These are phyloP conservation scores for Corymbia maculata DNA, from an alignment of 345 rosid species.

Conservation along the genomic window DNA sequence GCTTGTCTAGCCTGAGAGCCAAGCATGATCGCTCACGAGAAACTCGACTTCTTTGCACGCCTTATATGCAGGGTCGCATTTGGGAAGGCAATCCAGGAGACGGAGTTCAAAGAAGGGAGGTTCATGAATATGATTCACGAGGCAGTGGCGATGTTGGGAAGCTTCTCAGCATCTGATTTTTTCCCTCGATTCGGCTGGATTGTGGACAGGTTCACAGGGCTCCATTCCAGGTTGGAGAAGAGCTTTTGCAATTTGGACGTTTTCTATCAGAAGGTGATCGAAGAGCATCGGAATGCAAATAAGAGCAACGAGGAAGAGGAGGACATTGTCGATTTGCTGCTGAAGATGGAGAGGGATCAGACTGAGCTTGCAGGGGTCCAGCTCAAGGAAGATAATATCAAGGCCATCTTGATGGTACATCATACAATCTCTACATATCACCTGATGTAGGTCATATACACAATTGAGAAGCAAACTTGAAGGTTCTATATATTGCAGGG, in stretches of 20 bases:
- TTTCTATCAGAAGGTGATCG: slow-evolving; percentile 1
- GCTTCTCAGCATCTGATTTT: slow-evolving; percentile 4
- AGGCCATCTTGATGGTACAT: slow-evolving; percentile 4
- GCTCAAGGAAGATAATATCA: neutral
- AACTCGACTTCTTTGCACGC: neutral
- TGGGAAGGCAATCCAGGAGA: slow-evolving; percentile 16
- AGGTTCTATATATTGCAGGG: neutral
- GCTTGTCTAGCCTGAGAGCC: neutral
- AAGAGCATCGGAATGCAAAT: neutral
- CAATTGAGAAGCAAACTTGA: neutral
- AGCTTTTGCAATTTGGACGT: slow-evolving; percentile 2
- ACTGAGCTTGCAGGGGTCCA: neutral
- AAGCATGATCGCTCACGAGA: neutral
- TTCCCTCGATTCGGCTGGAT: slow-evolving; percentile 11
- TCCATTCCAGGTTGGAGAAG: neutral
- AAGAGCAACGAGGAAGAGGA: neutral
- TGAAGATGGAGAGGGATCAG: neutral
- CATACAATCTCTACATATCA: neutral
- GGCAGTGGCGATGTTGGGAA: neutral
- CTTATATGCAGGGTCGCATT: slow-evolving; percentile 4
- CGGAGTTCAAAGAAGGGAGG: neutral
- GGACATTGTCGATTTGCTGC: slow-evolving; percentile 14
- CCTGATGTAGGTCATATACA: neutral
- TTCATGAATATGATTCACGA: neutral
- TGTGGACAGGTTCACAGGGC: slow-evolving; percentile 7